Evolutionary conservation across 352 stramenopile species (phyloP).

Genomic region (Globisporangium yorkense): DNA sequence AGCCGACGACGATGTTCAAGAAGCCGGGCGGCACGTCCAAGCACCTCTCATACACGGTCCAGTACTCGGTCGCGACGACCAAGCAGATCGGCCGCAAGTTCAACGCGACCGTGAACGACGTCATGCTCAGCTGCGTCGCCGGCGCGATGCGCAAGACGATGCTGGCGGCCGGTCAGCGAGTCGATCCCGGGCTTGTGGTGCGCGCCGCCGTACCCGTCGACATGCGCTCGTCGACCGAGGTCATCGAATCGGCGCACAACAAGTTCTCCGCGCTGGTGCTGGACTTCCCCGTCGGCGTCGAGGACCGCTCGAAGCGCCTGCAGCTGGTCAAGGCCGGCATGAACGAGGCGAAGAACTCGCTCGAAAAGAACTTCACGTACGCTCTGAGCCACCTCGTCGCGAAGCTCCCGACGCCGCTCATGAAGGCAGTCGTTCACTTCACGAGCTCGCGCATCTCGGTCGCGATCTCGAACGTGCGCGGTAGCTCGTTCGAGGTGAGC

Average conservation of each 20-base stretch:
- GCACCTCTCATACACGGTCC: constrained; percentile 63
- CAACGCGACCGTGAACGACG: constrained; percentile 69
- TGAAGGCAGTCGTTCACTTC: constrained; percentile 49
- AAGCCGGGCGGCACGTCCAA: constrained; percentile 47
- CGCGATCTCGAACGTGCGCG: constrained; percentile 65
- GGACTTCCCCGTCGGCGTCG: constrained; percentile 59
- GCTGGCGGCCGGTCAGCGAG: constrained; percentile 24
- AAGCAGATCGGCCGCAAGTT: constrained; percentile 71
- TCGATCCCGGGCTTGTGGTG: constrained; percentile 43
- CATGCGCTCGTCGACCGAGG: constrained; percentile 66
- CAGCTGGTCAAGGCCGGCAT: constrained; percentile 40
- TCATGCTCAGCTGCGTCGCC: constrained; percentile 74
- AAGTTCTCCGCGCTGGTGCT: constrained; percentile 76
- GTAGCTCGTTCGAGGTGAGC: constrained; percentile 37
- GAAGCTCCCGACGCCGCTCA: constrained; percentile 43
- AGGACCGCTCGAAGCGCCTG: constrained; percentile 44
- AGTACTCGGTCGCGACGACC: constrained; percentile 62
- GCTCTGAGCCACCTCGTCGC: constrained; percentile 46
- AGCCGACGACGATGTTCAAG: constrained; percentile 69
- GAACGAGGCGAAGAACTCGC: constrained; percentile 73
- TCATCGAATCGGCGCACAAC: constrained; percentile 58
- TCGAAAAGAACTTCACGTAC: constrained; percentile 78
- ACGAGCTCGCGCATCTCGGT: constrained; percentile 53
- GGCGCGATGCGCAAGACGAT: constrained; percentile 73
- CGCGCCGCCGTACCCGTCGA: constrained; percentile 73